Evolutionary conservation across 164 flowering plant genomes (phyloP).

Genomic region (Cinnamomum chago): DNA sequence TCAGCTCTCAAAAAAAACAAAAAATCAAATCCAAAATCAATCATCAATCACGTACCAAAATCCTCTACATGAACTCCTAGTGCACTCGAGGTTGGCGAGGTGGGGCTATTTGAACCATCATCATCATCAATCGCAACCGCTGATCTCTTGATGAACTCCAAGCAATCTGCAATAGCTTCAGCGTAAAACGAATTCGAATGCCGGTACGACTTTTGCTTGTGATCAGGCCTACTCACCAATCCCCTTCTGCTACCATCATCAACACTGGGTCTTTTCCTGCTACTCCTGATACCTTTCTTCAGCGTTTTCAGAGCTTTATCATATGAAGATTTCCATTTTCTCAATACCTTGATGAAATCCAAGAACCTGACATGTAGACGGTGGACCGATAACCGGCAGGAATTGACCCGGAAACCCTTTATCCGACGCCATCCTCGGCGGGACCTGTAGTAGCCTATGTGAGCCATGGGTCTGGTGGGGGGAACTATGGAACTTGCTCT

Average conservation of each 20-base stretch:
- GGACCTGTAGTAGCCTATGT: conserved; percentile 9
- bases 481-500: conserved; percentile 1
- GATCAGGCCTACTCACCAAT: background rate
- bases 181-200: conserved; percentile 62
- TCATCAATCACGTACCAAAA: background rate
- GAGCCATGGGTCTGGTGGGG: conserved; percentile 7
- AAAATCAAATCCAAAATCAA: background rate
- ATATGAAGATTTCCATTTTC: conserved; percentile 33
- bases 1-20: background rate
- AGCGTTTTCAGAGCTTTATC: conserved; percentile 19
- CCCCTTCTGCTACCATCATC: background rate
- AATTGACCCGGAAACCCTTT: conserved; percentile 34
- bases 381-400: conserved; percentile 36
- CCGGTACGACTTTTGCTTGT: conserved; percentile 24
- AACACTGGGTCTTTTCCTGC: background rate
- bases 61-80: background rate
- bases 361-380: conserved; percentile 29
- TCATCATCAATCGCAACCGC: conserved; percentile 32
- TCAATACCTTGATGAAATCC: conserved; percentile 30
- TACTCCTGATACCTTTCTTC: conserved; percentile 12
- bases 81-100: background rate
- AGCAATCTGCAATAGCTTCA: conserved; percentile 76
- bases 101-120: background rate
- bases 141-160: conserved; percentile 64
- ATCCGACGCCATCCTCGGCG: conserved; percentile 4